Evolutionary conservation across 768 basidiomycete genomes (phyloP), one percentile per base, ranked within the genome.

Genomic region (Serendipita vermifera): DNA sequence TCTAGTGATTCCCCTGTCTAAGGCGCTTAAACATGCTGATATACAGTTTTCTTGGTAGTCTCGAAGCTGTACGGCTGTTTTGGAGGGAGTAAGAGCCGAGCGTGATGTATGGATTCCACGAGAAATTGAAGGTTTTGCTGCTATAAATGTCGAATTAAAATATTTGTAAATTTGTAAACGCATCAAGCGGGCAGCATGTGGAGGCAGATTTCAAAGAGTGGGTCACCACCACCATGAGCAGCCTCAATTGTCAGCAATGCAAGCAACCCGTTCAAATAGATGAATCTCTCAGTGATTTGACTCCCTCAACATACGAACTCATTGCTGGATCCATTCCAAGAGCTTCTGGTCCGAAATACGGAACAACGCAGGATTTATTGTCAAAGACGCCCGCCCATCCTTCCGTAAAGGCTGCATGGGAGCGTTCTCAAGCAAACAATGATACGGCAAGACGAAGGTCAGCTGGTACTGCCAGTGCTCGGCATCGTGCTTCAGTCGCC

Each of bases 181-280:
- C n/a, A n/a, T n/a, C n/a, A n/a, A n/a, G n/a, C n/a, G n/a, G n/a
- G n/a, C n/a, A n/a, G n/a, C n/a, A n/a, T n/a, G n/a, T n/a, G n/a
- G n/a, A n/a, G n/a, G n/a, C n/a, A n/a, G n/a, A n/a, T n/a, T n/a
- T n/a, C n/a, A n/a, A n/a, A n/a, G 46, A 51, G 46, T 29, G 24
- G n/a, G 29, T 31, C 46, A 31, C 54, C 20, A 5, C 33, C 31
- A 14, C 38, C 15, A 55, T 60, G 59, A 46, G 51, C 9, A 58
- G 33, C 29, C 59, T 62, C 41, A 39, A 55, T 14, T 91, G 88
- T 64, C 87, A 90, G 65, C 88, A 91, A 70, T 91, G 88, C 75
- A 90, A 89, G 70, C 86, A 93, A 64, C 88, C 87, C 4, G 71
- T 96, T 32, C 83, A 90, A 80, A 77, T 91, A 62, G 93, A 97